These are phyloP conservation scores for Athelia psychrophila DNA, from an alignment of 1,284 basidiomycete species.

Conservation along the genomic window DNA sequence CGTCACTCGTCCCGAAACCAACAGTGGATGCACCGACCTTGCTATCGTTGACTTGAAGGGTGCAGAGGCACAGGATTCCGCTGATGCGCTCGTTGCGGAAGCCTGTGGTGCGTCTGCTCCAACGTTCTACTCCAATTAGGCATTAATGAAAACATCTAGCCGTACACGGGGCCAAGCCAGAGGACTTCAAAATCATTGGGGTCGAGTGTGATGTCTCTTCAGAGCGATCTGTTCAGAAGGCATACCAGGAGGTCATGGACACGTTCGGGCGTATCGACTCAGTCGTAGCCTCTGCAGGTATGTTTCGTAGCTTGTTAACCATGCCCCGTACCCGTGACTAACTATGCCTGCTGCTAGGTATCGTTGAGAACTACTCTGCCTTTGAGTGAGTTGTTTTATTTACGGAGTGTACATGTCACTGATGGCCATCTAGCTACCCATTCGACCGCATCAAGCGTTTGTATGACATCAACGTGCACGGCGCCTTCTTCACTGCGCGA, in stretches of 20 bases:
- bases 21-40: slow-evolving; percentile 77
- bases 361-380: slow-evolving; percentile 90
- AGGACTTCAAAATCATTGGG: slow-evolving; percentile 72
- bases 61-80: slow-evolving; percentile 70
- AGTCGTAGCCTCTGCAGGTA: slow-evolving; percentile 87
- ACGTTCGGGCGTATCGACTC: slow-evolving; percentile 84
- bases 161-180: slow-evolving; percentile 49
- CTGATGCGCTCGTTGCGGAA: slow-evolving; percentile 64
- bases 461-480: slow-evolving; percentile 93
- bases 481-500: slow-evolving; percentile 89
- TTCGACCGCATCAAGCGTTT: slow-evolving; percentile 79
- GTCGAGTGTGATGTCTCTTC: slow-evolving; percentile 88
- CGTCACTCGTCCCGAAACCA: no score
- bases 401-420: background rate
- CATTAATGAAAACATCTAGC: no score
- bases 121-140: no score
- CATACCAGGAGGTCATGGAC: slow-evolving; percentile 65
- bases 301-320: slow-evolving; percentile 27
- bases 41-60: slow-evolving; percentile 85
- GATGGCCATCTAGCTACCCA: slow-evolving; percentile 59
- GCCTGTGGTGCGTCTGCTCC: slow-evolving; percentile 44
- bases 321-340: no score
- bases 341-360: slow-evolving; percentile 46
- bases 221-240: slow-evolving; percentile 75
- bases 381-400: slow-evolving; percentile 56